A percentile compares a stretch with the other conserved stretches of the same genome.
These are phyloP conservation scores for Eucalyptus erythrocorys DNA, from an alignment of 345 rosid genomes.

Conservation along the genomic window DNA sequence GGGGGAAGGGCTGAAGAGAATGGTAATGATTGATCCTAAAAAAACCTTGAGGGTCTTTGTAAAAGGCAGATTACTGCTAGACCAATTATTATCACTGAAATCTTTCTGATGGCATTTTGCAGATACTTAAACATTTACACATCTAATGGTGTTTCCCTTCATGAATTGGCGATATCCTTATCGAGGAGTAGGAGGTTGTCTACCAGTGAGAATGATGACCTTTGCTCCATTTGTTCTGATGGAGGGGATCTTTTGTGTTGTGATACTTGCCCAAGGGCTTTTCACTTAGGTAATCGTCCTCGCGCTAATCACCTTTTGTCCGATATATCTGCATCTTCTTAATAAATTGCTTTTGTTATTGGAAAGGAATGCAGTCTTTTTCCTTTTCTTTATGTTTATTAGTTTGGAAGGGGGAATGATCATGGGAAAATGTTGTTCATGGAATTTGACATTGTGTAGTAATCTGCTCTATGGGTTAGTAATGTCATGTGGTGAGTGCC, in stretches of 20 bases:
- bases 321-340: not conserved
- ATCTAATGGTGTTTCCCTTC: constrained; percentile 97
- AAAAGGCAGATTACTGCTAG: not conserved
- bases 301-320: not conserved
- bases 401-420: not conserved
- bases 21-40: not conserved
- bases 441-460: not conserved
- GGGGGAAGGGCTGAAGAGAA: not conserved
- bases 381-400: not conserved
- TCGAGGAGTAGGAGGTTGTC: constrained; percentile 45
- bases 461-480: not conserved
- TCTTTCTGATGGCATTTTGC: not conserved
- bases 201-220: constrained; percentile 64
- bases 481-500: not conserved
- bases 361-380: not conserved
- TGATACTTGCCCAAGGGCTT: constrained; percentile 95
- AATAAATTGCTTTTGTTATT: not conserved
- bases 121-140: constrained; percentile 90
- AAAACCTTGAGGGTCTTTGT: not conserved
- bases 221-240: constrained; percentile 72
- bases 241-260: constrained; percentile 90
- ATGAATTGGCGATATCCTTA: constrained; percentile 67
- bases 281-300: constrained; percentile 51
- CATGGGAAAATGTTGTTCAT: not conserved
- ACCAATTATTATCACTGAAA: not conserved